These are phyloP conservation scores for Mycena sp. DNA, from an alignment of 1,284 basidiomycete species.

Conservation along the genomic window DNA sequence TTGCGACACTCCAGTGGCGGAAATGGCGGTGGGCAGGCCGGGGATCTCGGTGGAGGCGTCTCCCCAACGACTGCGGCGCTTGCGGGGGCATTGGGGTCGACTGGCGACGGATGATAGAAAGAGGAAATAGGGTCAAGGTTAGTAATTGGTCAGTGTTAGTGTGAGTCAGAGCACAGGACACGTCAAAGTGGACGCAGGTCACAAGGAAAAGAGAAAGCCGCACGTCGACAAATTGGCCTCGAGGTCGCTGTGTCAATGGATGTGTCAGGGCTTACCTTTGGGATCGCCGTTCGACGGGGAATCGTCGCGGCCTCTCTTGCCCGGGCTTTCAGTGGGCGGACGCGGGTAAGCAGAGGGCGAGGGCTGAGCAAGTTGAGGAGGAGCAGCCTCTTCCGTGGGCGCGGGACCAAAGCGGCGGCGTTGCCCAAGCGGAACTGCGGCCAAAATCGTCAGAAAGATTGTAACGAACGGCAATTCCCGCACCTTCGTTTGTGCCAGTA, in stretches of 20 bases:
- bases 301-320: slow-evolving; percentile 69
- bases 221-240: slow-evolving; percentile 32
- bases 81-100: slow-evolving; percentile 87
- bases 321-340: slow-evolving; percentile 61
- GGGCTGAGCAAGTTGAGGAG: slow-evolving; percentile 85
- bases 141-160: slow-evolving; percentile 68
- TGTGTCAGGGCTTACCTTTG: slow-evolving; percentile 59
- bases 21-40: slow-evolving; percentile 92
- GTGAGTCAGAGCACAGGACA: slow-evolving; percentile 33
- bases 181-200: slow-evolving; percentile 27
- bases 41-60: slow-evolving; percentile 90
- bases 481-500: slow-evolving; percentile 87
- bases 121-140: slow-evolving; percentile 56
- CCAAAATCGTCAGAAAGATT: slow-evolving; percentile 35
- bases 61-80: slow-evolving; percentile 96
- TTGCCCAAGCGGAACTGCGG: slow-evolving; percentile 79
- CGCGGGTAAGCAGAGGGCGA: slow-evolving; percentile 86
- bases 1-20: slow-evolving; percentile 89
- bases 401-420: slow-evolving; percentile 91
- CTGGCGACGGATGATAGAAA: slow-evolving; percentile 50
- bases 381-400: slow-evolving; percentile 75
- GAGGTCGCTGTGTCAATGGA: slow-evolving; percentile 42
- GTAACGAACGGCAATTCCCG: slow-evolving; percentile 33
- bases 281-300: slow-evolving; percentile 58
- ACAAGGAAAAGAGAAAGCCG: slow-evolving; percentile 33